These are phyloP conservation scores for Porphyrellus cyaneotinctus DNA, from an alignment of 768 basidiomycete species.

Conservation along the genomic window DNA sequence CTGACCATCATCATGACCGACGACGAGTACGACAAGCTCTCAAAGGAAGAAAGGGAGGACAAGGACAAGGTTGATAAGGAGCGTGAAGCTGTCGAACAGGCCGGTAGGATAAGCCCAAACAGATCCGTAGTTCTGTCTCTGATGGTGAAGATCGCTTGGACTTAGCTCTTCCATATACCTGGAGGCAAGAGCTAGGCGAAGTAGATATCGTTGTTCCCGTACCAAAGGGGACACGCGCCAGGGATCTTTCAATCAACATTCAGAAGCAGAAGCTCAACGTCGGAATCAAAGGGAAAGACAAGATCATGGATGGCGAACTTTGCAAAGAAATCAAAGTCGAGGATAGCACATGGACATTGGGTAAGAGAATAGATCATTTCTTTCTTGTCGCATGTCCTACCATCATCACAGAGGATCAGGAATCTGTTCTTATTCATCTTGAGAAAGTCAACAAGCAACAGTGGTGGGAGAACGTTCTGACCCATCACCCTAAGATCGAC, in stretches of 20 bases:
- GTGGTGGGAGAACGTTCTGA: conserved; percentile 98
- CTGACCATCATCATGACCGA: conserved; percentile 32
- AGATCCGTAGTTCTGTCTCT: conserved; percentile 16
- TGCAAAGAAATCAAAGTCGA: conserved; percentile 94
- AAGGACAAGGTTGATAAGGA: conserved; percentile 66
- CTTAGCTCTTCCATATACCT: conserved; percentile 81
- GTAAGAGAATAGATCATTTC: conserved; percentile 43
- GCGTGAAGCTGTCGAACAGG: conserved; percentile 77
- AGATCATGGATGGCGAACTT: conserved; percentile 84
- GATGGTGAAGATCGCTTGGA: conserved; percentile 15
- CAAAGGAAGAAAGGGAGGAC: conserved; percentile 68
- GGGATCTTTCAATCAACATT: conserved; percentile 68
- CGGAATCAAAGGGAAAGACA: conserved; percentile 79
- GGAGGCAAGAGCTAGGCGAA: conserved; percentile 88
- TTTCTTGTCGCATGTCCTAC: conserved; percentile 7
- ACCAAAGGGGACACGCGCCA: conserved; percentile 80
- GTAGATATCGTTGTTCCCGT: conserved; percentile 82
- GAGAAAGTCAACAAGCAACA: conserved; percentile 85
- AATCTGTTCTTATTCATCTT: conserved; percentile 67
- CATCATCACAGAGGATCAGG: conserved; percentile 65
- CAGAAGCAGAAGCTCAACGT: conserved; percentile 81
- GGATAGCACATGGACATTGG: conserved; percentile 94
- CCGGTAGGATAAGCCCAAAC: conserved; percentile 49
- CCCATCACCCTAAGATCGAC: conserved; percentile 94
- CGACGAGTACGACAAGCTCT: conserved; percentile 71